Percentiles rank a stretch among this genome's conserved stretches.
These are phyloP conservation scores for Myxozyma mucilagina DNA, from an alignment of 805 yeast species.

Conservation along the genomic window DNA sequence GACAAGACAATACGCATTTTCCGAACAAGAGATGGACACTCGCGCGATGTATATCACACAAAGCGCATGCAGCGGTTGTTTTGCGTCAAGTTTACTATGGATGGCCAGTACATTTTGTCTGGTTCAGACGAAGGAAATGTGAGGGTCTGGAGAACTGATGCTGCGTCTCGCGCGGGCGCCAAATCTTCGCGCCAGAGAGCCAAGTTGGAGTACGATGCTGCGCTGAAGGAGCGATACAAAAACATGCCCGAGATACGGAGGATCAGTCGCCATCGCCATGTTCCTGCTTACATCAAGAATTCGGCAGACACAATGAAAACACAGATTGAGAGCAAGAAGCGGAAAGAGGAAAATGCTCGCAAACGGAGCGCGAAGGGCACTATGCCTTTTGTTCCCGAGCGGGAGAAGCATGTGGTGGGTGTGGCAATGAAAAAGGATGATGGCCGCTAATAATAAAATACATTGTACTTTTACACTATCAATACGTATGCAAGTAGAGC, in stretches of 20 bases:
- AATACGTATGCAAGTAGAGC: too few relatives aligned
- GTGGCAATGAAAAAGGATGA: slow-evolving; percentile 49
- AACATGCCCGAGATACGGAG: slow-evolving; percentile 95
- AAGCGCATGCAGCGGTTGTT: slow-evolving; percentile 96
- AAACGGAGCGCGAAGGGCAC: slow-evolving; percentile 62
- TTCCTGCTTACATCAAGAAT: slow-evolving; percentile 83
- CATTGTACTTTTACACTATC: too few relatives aligned
- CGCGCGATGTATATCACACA: slow-evolving; percentile 93
- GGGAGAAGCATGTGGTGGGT: slow-evolving; percentile 84
- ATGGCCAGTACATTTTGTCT: slow-evolving; percentile 77
- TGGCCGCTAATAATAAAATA: too few relatives aligned
- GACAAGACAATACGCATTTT: slow-evolving; percentile 88
- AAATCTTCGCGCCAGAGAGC: slow-evolving; percentile 77
- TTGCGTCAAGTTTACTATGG: slow-evolving; percentile 81
- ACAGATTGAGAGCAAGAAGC: slow-evolving; percentile 71
- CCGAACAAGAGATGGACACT: slow-evolving; percentile 78
- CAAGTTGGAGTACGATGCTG: slow-evolving; percentile 86
- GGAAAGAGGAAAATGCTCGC: slow-evolving; percentile 80
- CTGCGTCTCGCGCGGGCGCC: slow-evolving; percentile 79
- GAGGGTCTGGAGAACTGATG: slow-evolving; percentile 86
- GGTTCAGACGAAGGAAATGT: slow-evolving; percentile 98
- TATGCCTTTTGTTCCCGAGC: slow-evolving; percentile 56
- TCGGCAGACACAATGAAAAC: slow-evolving; percentile 81
- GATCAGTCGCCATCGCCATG: slow-evolving; percentile 87
- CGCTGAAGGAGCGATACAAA: slow-evolving; percentile 87